Evolutionary conservation across 2,329 filamentous ascomycete genomes (phyloP).

Genomic region (Xylariomycetidae sp.): DNA sequence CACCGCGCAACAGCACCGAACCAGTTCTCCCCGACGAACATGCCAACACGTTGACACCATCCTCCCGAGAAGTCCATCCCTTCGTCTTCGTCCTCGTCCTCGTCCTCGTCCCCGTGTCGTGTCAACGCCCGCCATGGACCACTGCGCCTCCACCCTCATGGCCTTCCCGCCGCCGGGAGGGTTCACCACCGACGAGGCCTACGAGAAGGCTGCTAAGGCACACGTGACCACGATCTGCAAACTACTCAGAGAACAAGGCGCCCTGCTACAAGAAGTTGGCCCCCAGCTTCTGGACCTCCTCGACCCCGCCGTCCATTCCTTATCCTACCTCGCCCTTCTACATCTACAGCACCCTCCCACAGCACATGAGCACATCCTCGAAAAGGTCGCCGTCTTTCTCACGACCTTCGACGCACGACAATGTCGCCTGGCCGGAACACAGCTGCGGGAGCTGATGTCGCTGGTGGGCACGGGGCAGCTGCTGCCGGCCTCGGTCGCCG

Average conservation of each 20-base stretch:
- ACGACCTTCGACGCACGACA: slow-evolving; percentile 44
- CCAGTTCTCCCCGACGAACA: no score
- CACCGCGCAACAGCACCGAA: no score
- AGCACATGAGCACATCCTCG: slow-evolving; percentile 26
- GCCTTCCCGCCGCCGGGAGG: slow-evolving; percentile 33
- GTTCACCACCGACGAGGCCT: slow-evolving; percentile 26
- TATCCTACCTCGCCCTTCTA: slow-evolving; percentile 46
- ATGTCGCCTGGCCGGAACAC: slow-evolving; percentile 42
- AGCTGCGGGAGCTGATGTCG: slow-evolving; percentile 39
- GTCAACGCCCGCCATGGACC: slow-evolving; percentile 28
- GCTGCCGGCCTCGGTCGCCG: slow-evolving; percentile 38
- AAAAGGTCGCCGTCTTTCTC: slow-evolving; percentile 40
- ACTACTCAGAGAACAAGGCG: slow-evolving; percentile 29
- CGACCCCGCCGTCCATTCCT: slow-evolving; percentile 42
- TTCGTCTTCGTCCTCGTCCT: no score
- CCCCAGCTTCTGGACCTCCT: slow-evolving; percentile 37
- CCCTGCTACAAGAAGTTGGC: slow-evolving; percentile 29
- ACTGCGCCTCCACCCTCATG: slow-evolving; percentile 31
- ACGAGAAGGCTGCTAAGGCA: slow-evolving; percentile 32
- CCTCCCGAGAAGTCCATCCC: no score
- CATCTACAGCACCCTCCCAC: slow-evolving; percentile 31
- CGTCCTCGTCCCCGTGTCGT: no score
- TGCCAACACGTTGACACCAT: no score
- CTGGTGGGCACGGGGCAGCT: slow-evolving; percentile 32
- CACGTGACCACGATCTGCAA: slow-evolving; percentile 34